Evolutionary conservation across 106 monocot genomes (phyloP), one percentile per base, ranked within the genome.

Genomic region (Narthecium ossifragum): DNA sequence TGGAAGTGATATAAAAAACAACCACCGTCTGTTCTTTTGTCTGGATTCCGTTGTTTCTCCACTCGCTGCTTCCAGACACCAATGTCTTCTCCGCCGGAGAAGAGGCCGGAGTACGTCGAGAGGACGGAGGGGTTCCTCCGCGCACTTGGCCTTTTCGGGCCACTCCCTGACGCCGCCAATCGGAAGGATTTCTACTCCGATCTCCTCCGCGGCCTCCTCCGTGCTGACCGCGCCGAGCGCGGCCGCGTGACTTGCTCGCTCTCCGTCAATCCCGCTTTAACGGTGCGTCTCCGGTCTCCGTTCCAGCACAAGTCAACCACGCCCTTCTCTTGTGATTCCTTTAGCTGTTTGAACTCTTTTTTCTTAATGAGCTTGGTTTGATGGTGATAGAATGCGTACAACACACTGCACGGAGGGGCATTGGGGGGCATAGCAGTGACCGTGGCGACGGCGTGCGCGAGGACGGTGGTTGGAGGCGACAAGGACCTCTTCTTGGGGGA

Each of bases 401-500:
- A 83, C 40, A 86, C 80, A 8, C 53, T 92, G 26, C 92, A 92
- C 72, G 92, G 92, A 20, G 92, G 92, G 21, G 77, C 34, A 25
- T 79, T 92, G 55, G 72, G 69, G 26, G 26, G 73, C 9, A 71
- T 84, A 18, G 80, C 80, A 0, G 80, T 80, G 61, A 55, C 12
- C 69, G 70, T 92, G 48, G 77, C 78, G 29, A n/a, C 70, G 57
- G 92, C 87, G 0, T 92, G 87, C 61, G 80, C 66, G 31, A 83
- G 60, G 74, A 75, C 80, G 41, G 87, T 65, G 48, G 71, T 52
- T 28, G 84, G 75, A 7, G 83, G n/a, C n/a, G n/a, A 84, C n/a
- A 74, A 68, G 69, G 84, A 92, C 37, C 53, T 87, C 37, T 92
- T 92, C 59, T 67, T 86, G 10, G 86, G 92, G 28, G 92, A 92